phyloP scores from a whole-genome alignment of 768 basidiomycete species.

The Cystobasidium onofrii region DNA sequence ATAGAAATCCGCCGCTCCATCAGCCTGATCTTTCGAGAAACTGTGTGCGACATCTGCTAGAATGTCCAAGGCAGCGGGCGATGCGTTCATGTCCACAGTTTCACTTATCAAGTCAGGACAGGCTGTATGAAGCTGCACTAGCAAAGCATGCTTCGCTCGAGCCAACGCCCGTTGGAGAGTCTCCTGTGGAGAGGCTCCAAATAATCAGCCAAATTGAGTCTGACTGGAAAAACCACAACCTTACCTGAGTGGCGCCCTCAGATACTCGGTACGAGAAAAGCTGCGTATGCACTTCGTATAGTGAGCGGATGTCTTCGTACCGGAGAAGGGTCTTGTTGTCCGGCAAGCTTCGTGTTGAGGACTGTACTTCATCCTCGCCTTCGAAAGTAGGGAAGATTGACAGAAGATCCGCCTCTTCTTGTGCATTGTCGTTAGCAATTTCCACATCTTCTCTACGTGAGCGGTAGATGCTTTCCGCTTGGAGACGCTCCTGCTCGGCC shows the following conservation, averaged over 20 bases:
- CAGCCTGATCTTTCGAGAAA: not conserved
- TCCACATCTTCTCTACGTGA: conserved; percentile 54
- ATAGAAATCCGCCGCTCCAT: conserved; percentile 40
- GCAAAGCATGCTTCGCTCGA: not conserved
- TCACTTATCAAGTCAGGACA: not conserved
- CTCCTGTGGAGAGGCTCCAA: not conserved
- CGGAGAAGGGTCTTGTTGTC: conserved; percentile 2
- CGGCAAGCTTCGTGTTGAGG: not conserved
- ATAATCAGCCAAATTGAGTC: too few species aligned
- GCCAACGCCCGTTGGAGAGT: not conserved
- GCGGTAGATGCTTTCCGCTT: conserved; percentile 69
- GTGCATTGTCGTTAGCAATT: conserved; percentile 59
- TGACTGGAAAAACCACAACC: too few species aligned
- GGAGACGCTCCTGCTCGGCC: conserved; percentile 57
- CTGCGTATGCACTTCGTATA: not conserved
- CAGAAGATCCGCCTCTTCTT: conserved; percentile 74
- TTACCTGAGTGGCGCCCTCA: not conserved
- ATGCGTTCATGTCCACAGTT: not conserved
- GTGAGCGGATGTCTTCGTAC: conserved; percentile 32
- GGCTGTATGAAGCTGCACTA: not conserved
- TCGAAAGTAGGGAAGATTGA: conserved; percentile 78
- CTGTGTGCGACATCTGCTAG: not conserved
- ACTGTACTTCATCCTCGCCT: conserved; percentile 43
- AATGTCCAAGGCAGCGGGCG: not conserved
- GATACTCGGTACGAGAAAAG: not conserved